Evolutionary conservation across 148 eudicot species (phyloP).

Genomic region (Persicaria tinctoria): DNA sequence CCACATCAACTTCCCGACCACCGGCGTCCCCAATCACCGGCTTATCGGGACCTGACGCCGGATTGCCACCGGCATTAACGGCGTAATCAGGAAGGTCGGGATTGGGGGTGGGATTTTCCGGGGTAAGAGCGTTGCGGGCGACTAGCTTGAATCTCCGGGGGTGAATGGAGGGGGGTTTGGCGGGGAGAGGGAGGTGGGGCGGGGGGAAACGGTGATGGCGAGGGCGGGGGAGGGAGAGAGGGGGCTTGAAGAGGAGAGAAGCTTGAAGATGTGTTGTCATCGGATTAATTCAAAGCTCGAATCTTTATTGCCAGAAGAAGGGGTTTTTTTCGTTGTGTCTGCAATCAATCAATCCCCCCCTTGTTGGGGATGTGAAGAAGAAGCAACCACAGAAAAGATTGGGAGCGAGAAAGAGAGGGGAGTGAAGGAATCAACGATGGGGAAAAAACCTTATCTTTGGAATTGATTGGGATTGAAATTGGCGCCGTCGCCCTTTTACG

Average conservation of each 20-base stretch:
- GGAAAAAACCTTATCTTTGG: constrained; percentile 9
- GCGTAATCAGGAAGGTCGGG: constrained; percentile 21
- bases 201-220: constrained; percentile 19
- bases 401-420: neutral
- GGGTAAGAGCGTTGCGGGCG: constrained; percentile 27
- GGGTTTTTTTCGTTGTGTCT: too few species aligned
- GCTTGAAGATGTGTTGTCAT: constrained; percentile 62
- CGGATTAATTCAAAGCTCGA: neutral
- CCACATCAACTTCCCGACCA: neutral
- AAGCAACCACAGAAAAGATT: constrained; percentile 4
- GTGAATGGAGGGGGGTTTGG: constrained; percentile 15
- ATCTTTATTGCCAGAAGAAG: neutral
- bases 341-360: neutral
- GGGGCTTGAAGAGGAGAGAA: constrained; percentile 44
- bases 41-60: constrained; percentile 2
- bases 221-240: constrained; percentile 17
- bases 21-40: neutral
- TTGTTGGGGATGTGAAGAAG: neutral
- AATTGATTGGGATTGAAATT: constrained; percentile 12
- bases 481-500: constrained; percentile 8
- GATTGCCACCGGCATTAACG: constrained; percentile 9
- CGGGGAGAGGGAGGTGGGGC: constrained; percentile 7
- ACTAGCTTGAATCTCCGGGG: constrained; percentile 16
- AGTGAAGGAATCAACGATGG: neutral
- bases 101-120: constrained; percentile 20